Conservation (phyloP, 495 filamentous ascomycete species). For the Bacidia rubella region DNA sequence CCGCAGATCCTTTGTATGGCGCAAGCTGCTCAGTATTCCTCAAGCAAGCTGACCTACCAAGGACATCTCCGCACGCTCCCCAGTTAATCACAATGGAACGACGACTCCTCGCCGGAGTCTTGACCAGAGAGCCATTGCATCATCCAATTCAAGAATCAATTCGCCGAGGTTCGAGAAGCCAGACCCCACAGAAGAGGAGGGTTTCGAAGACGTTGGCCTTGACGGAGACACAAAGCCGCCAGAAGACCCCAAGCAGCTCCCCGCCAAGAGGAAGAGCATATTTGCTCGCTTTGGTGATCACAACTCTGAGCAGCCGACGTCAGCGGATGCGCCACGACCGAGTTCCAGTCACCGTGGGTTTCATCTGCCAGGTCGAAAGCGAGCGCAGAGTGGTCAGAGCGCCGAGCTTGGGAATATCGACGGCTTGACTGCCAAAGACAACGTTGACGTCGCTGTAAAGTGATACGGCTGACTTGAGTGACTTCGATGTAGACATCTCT, state of each 20-base stretch:
- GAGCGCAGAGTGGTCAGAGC: slow-evolving; percentile 58
- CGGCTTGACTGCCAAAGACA: slow-evolving; percentile 16
- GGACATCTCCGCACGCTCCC: slow-evolving; percentile 89
- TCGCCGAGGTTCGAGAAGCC: slow-evolving; percentile 34
- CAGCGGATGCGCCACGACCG: slow-evolving; percentile 35
- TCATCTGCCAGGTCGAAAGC: slow-evolving; percentile 56
- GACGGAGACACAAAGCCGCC: slow-evolving; percentile 21
- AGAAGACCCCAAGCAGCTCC: slow-evolving; percentile 50
- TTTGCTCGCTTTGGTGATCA: slow-evolving; percentile 72
- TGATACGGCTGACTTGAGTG: not conserved
- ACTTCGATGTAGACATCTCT: not conserved
- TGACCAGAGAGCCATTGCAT: slow-evolving; percentile 52
- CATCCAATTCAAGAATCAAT: slow-evolving; percentile 39
- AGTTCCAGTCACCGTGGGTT: slow-evolving; percentile 41
- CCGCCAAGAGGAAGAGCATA: slow-evolving; percentile 64
- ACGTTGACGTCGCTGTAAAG: slow-evolving; percentile 21
- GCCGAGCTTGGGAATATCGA: slow-evolving; percentile 51
- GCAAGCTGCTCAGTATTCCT: not conserved
- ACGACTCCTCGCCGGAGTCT: slow-evolving; percentile 57
- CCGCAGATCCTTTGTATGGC: slow-evolving; percentile 80
- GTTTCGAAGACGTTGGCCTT: slow-evolving; percentile 84
- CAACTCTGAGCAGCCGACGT: slow-evolving; percentile 27
- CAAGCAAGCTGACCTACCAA: slow-evolving; percentile 24
- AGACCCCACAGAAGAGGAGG: slow-evolving; percentile 53
- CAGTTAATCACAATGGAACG: slow-evolving; percentile 45